These are phyloP conservation scores for Sanguinoderma infundibulare DNA, from an alignment of 1,284 basidiomycete species.

Conservation along the genomic window DNA sequence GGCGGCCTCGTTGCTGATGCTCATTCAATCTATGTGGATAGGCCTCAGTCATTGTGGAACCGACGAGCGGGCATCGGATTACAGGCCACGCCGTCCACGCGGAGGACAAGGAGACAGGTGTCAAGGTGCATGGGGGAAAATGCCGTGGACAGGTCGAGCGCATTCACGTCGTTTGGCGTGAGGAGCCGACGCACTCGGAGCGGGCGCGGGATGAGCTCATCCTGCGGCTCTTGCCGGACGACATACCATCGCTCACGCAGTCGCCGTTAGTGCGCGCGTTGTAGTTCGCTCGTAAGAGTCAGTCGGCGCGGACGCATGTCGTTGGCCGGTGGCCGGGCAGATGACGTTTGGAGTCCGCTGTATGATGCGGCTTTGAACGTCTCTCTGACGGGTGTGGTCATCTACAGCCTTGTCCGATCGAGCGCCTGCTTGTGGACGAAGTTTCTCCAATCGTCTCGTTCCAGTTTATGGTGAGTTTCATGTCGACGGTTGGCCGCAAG, in stretches of 20 bases:
- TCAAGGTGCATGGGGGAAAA: conserved; percentile 5
- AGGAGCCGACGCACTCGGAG: conserved; percentile 19
- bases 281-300: conserved; percentile 1
- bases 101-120: conserved; percentile 13
- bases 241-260: not conserved
- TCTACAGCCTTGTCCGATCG: conserved; percentile 43
- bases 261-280: conserved; percentile 1
- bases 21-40: no score
- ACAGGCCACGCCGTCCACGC: conserved; percentile 12
- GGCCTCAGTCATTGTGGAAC: not conserved
- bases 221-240: conserved; percentile 8
- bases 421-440: conserved; percentile 49
- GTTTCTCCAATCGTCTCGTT: conserved; percentile 50
- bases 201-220: conserved; percentile 20
- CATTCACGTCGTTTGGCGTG: conserved; percentile 22
- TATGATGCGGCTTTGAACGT: conserved; percentile 20
- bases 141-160: conserved; percentile 11
- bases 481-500: no score
- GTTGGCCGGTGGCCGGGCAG: no score
- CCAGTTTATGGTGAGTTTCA: conserved; percentile 20
- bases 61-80: not conserved
- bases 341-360: not conserved
- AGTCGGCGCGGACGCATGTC: not conserved
- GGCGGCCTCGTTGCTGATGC: no score
- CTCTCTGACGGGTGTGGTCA: conserved; percentile 22